Percentiles rank a stretch among this genome's conserved stretches.
These are phyloP conservation scores for Ogataea nitratoaversa DNA, from an alignment of 805 yeast species.

Conservation along the genomic window DNA sequence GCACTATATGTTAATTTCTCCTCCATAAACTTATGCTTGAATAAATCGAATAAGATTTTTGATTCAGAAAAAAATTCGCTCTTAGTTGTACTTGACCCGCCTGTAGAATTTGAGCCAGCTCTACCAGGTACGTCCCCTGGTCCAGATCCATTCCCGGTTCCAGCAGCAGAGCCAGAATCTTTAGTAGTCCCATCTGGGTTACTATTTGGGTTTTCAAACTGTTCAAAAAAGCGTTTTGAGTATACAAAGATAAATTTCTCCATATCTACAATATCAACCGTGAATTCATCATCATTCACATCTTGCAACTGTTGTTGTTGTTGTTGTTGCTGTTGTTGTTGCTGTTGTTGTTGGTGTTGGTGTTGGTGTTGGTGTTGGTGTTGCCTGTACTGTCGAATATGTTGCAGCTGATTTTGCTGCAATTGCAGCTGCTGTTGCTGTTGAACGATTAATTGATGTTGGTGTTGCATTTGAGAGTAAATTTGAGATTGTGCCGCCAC, in stretches of 20 bases:
- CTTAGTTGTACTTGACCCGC: background rate
- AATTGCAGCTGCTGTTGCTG: slow-evolving; percentile 1
- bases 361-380: slow-evolving; percentile 5
- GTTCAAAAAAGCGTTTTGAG: slow-evolving; percentile 29
- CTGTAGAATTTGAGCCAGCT: too few species aligned
- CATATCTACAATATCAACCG: slow-evolving; percentile 26
- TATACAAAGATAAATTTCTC: slow-evolving; percentile 31
- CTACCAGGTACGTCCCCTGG: too few species aligned
- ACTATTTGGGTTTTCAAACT: background rate
- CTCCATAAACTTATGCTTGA: slow-evolving; percentile 30
- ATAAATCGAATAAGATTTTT: slow-evolving; percentile 24
- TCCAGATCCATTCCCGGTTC: background rate
- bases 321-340: slow-evolving; percentile 7
- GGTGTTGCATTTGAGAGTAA: background rate
- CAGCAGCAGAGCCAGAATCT: background rate
- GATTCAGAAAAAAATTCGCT: slow-evolving; percentile 25
- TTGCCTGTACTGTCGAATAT: slow-evolving; percentile 1
- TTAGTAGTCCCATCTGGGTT: background rate
- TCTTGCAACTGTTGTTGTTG: slow-evolving; percentile 2
- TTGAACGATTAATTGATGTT: background rate
- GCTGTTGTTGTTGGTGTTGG: slow-evolving; percentile 7
- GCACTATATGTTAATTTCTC: slow-evolving; percentile 23
- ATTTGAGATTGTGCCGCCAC: background rate
- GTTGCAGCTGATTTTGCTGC: background rate
- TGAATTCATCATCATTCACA: slow-evolving; percentile 5